Evolutionary conservation across 805 yeast species (phyloP), one percentile per base, ranked within the genome.

Genomic region (Metschnikowia corniflorae): DNA sequence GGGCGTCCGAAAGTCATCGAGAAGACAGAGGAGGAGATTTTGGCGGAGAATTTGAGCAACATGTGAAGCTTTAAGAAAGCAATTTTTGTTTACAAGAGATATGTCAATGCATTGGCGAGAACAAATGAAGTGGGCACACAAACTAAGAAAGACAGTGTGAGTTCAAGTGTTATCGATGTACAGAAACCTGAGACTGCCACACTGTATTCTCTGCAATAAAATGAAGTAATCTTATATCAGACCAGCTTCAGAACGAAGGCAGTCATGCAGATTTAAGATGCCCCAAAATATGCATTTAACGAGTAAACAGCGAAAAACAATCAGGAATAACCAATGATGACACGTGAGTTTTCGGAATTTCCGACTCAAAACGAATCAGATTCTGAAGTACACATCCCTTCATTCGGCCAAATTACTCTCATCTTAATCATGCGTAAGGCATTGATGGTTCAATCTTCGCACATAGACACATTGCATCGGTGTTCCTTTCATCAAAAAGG

Each of bases 391-490:
- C 12, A 10, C 21, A 12, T 26, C 20, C 6, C 12, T 14, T 9
- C 5, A 25, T n/a, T 9, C 25, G n/a, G n/a, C n/a, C n/a, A 35
- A 26, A 37, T 37, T 37, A 31, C 40, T 22, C 40, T 26, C 35
- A 31, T 31, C 40, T 14, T 15, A 13, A 13, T 16, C 2, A n/a
- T 18, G 14, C n/a, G 35, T 32, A 32, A 17, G 25, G 41, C 22
- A 18, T 17, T 26, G 5, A 27, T 29, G 18, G 23, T 51, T 50
- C 31, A 26, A 10, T 65, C 54, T 68, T 49, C 68, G 73, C 73
- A 68, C 58, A 66, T 58, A 55, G 73, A 68, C 73, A 68, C 73
- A 67, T 67, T 61, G 70, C 51, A 49, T 65, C 70, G 71, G 58
- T 61, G 69, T 60, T 38, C 60, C 62, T 43, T 36, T 28, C 5